Conservation (phyloP, 164 flowering plant species). For the Sedum album region DNA sequence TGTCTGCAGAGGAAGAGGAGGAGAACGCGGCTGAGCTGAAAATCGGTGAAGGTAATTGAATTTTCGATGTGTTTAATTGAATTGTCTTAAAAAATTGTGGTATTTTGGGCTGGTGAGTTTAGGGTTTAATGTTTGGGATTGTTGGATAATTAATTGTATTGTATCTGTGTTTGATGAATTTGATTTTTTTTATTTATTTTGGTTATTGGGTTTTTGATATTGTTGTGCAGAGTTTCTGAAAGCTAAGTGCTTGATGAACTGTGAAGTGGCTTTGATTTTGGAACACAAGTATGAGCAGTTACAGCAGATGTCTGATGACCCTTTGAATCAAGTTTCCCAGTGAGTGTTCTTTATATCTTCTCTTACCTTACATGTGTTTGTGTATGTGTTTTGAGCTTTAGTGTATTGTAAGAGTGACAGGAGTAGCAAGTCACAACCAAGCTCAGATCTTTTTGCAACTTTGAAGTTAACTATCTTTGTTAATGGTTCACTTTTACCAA, state of each 20-base stretch:
- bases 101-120: neutral
- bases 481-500: neutral
- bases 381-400: neutral
- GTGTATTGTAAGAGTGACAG: too few relatives aligned
- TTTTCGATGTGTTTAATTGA: neutral
- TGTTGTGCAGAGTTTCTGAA: slow-evolving; percentile 67
- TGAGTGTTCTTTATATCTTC: slow-evolving; percentile 27
- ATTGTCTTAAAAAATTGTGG: neutral
- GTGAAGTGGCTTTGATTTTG: slow-evolving; percentile 91
- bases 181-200: neutral
- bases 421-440: too few relatives aligned
- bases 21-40: slow-evolving; percentile 98
- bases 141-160: neutral
- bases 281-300: slow-evolving; percentile 91
- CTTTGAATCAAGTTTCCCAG: slow-evolving; percentile 90
- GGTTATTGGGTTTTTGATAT: neutral
- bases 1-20: slow-evolving; percentile 88
- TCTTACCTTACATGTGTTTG: too few relatives aligned
- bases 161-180: neutral
- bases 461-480: too few relatives aligned
- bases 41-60: slow-evolving; percentile 68
- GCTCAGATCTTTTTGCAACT: too few relatives aligned
- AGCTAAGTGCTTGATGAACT: slow-evolving; percentile 97
- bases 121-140: neutral
- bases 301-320: slow-evolving; percentile 82